Percentiles rank a stretch among this genome's conserved stretches.
phyloP scores from a whole-genome alignment of 768 basidiomycete genomes.

The Chalciporus piperatus region DNA sequence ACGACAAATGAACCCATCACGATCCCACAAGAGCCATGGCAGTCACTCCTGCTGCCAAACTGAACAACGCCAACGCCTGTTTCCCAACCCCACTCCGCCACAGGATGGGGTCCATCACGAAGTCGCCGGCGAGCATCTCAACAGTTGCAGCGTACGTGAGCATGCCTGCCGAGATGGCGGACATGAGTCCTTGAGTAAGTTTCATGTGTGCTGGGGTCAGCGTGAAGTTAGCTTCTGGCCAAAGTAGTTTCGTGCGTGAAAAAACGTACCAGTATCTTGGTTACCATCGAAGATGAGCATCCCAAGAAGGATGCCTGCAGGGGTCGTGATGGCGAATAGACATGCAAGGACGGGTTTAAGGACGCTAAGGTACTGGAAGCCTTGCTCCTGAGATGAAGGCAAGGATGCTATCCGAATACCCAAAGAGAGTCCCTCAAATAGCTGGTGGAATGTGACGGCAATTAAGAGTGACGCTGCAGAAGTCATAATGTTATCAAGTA shows the following conservation, averaged over 20 bases:
- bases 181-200: conserved; percentile 71
- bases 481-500: neutral
- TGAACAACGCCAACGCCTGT: conserved; percentile 56
- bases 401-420: conserved; percentile 77
- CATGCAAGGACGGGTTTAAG: conserved; percentile 55
- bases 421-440: conserved; percentile 81
- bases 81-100: conserved; percentile 37
- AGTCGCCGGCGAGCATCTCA: conserved; percentile 86
- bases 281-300: conserved; percentile 43
- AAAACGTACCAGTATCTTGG: conserved; percentile 24
- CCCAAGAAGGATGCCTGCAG: conserved; percentile 63
- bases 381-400: conserved; percentile 37
- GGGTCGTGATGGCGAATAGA: conserved; percentile 74
- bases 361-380: conserved; percentile 23
- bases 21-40: conserved; percentile 62
- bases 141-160: conserved; percentile 80
- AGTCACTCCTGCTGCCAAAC: conserved; percentile 57
- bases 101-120: conserved; percentile 64
- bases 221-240: neutral
- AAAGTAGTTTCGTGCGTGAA: neutral
- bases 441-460: conserved; percentile 78
- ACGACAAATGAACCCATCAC: neutral
- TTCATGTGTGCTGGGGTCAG: conserved; percentile 41
- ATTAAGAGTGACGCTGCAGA: conserved; percentile 63
- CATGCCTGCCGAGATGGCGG: conserved; percentile 80